phyloP scores from a whole-genome alignment of 257 asterid species.

The Nicotiana undulata region DNA sequence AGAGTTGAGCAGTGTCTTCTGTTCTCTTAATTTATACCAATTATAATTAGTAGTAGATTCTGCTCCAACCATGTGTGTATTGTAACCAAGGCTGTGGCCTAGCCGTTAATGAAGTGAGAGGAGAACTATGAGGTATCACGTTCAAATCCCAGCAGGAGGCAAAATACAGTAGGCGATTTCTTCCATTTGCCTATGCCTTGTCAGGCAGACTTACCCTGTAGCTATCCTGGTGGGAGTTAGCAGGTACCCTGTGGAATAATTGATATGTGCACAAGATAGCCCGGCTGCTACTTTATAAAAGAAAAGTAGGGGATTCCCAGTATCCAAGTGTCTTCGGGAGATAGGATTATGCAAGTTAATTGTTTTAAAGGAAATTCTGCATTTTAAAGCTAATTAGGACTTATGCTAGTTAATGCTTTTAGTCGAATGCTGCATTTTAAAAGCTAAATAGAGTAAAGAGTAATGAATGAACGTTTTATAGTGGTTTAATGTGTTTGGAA shows the following conservation, averaged over 20 bases:
- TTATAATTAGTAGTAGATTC: not conserved
- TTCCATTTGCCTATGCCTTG: no score
- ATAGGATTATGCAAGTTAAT: not conserved
- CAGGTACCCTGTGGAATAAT: no score
- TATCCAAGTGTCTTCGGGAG: not conserved
- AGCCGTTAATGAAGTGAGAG: no score
- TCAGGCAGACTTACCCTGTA: no score
- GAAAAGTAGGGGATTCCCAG: not conserved
- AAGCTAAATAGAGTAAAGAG: not conserved
- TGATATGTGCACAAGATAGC: no score
- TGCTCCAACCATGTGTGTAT: no score
- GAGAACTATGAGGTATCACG: no score
- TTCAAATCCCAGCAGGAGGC: no score
- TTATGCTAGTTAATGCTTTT: not conserved
- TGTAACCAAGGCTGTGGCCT: no score
- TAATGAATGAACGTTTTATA: not conserved
- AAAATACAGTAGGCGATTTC: no score
- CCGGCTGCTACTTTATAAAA: no score
- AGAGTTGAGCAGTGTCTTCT: not conserved
- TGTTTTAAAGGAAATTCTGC: not conserved
- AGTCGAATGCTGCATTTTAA: not conserved
- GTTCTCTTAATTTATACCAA: not conserved
- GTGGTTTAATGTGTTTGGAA: not conserved
- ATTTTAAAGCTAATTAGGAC: not conserved
- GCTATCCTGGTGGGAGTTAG: no score